Conservation (phyloP, 371 early-diverging fungal genomes). For the Batkoa obscura region DNA sequence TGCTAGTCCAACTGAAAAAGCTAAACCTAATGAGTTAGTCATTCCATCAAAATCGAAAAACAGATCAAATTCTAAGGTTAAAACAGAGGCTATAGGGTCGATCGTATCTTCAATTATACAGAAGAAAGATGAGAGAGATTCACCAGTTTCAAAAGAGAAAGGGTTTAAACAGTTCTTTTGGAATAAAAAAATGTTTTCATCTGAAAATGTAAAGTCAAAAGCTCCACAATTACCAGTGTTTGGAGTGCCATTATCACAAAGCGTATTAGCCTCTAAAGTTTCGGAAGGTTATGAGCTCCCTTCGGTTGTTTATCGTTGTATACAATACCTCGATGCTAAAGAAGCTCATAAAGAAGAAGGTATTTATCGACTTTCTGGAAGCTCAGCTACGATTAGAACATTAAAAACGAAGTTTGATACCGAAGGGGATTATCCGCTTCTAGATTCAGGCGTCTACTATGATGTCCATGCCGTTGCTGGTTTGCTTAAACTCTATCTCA, state of each 20-base stretch:
- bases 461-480: slow-evolving; percentile 89
- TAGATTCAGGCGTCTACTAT: slow-evolving; percentile 25
- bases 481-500: slow-evolving; percentile 73
- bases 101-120: too few species aligned
- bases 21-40: too few species aligned
- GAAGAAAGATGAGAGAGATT: too few species aligned
- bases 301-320: slow-evolving; percentile 79
- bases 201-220: too few species aligned
- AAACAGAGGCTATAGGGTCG: too few species aligned
- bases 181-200: too few species aligned
- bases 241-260: slow-evolving; percentile 46
- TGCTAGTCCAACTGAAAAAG: too few species aligned
- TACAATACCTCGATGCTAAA: slow-evolving; percentile 80
- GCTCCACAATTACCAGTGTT: slow-evolving; percentile 37
- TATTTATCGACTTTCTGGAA: slow-evolving; percentile 81
- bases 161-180: too few species aligned
- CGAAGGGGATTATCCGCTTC: slow-evolving; percentile 22
- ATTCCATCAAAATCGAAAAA: too few species aligned
- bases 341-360: slow-evolving; percentile 78
- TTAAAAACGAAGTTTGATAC: slow-evolving; percentile 65
- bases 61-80: too few species aligned
- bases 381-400: slow-evolving; percentile 35
- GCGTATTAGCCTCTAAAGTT: slow-evolving; percentile 32
- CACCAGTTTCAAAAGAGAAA: too few species aligned
- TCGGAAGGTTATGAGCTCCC: slow-evolving; percentile 65